Evolutionary conservation across 1,139 yeast genomes (phyloP), one percentile per base, ranked within the genome.

Genomic region (Magnusiomyces paraingens): DNA sequence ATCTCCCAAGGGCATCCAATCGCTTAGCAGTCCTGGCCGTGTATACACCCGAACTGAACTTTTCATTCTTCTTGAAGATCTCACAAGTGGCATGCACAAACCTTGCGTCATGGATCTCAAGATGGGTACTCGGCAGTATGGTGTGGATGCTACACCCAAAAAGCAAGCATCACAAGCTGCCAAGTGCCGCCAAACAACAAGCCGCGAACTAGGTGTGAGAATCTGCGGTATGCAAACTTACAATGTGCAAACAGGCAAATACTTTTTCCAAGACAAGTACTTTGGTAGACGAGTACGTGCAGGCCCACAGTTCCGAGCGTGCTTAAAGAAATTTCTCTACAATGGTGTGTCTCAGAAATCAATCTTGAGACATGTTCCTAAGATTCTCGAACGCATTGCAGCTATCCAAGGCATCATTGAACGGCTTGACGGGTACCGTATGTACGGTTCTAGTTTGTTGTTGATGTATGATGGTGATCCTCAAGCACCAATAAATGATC

Each of bases 51-150:
- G 85, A 52, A 82, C 85, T 50, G 95, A 87, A 67, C 75, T 94
- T 61, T 90, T 90, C 65, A 86, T 94, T 42, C 72, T 94, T n/a
- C 74, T 91, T 53, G 99, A 94, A 66, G 99, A 94, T 70, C 73
- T 94, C 53, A 91, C 98, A 0, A 79, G 84, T 52, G 88, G 89
- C 38, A 81, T 93, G 84, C 74, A 71, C 38, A 79, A 79, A 57
- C 98, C 99, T 0, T 90, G 97, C 67, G 98, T 93, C 1, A 73
- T 94, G 56, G 99, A 94, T 70, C 76, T 94, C 61, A 94, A 94
- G 67, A 93, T 94, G 98, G 99, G 99, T 1, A 91, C 99, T 0
- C 77, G 99, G 53, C 99, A 94, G 69, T 93, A 93, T 64, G 99
- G 99, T n/a, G 85, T 91, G 15, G 96, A 89, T 61, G 98, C 98